Evolutionary conservation across 2,329 filamentous ascomycete species (phyloP).

Genomic region (Microascus cirrosus): DNA sequence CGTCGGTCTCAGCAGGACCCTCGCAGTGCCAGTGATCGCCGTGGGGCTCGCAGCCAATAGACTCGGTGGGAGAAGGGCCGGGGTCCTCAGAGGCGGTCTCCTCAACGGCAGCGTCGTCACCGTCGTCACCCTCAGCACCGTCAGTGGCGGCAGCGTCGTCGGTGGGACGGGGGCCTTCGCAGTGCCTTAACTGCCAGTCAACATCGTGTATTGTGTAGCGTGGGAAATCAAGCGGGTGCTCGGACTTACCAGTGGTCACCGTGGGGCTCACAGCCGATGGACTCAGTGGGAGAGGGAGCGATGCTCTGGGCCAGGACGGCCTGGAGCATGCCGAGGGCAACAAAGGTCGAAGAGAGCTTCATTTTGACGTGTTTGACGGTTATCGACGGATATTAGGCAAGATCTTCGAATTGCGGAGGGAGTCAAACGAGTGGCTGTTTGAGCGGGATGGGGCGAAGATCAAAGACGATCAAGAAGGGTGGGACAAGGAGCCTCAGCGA

Average conservation of each 20-base stretch:
- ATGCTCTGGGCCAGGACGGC: conserved; percentile 6
- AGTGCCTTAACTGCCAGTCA: conserved; percentile 6
- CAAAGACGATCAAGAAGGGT: neutral
- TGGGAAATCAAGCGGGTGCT: neutral
- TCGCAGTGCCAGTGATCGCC: conserved; percentile 24
- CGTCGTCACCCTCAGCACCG: neutral
- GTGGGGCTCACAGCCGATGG: conserved; percentile 19
- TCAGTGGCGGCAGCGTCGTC: neutral
- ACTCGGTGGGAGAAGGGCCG: conserved; percentile 22
- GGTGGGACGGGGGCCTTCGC: conserved; percentile 7
- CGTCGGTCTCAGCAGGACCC: conserved; percentile 5
- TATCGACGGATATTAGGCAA: neutral
- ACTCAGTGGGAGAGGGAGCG: conserved; percentile 18
- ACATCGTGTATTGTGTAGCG: neutral
- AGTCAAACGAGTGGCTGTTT: conserved; percentile 2
- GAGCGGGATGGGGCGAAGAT: neutral
- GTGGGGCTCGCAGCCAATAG: conserved; percentile 22
- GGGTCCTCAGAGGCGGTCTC: conserved; percentile 6
- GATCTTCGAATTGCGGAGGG: neutral
- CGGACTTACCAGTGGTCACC: conserved; percentile 22
- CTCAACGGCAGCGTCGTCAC: neutral
- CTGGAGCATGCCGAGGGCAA: conserved; percentile 5
- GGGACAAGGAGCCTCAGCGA: neutral
- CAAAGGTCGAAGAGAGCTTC: conserved; percentile 5
- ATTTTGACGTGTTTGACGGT: neutral